These are phyloP conservation scores for Calonectria multiphialidica DNA, from an alignment of 2,329 filamentous ascomycete genomes.

Conservation along the genomic window DNA sequence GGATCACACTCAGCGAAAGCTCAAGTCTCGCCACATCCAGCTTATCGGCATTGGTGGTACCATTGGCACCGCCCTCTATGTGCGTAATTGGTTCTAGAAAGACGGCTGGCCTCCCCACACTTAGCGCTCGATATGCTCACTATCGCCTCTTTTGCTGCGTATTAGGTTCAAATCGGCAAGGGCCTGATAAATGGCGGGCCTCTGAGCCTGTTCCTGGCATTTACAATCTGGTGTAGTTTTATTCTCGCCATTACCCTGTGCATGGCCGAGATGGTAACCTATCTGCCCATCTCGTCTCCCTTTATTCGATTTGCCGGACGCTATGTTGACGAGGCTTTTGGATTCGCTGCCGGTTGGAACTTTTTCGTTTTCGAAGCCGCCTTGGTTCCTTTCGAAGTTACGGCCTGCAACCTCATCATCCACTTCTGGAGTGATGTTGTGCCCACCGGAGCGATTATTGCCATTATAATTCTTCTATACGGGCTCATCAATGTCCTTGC, in stretches of 20 bases:
- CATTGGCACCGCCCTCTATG: slow-evolving; percentile 72
- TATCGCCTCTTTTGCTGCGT: slow-evolving; percentile 27
- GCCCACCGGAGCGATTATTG: slow-evolving; percentile 71
- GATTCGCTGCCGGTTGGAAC: slow-evolving; percentile 80
- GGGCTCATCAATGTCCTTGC: slow-evolving; percentile 76
- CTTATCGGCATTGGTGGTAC: slow-evolving; percentile 74
- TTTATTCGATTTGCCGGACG: slow-evolving; percentile 84
- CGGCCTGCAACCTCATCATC: slow-evolving; percentile 73
- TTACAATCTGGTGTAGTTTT: slow-evolving; percentile 71
- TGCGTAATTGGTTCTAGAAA: slow-evolving; percentile 43
- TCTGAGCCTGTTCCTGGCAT: slow-evolving; percentile 69
- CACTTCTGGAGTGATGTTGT: slow-evolving; percentile 73
- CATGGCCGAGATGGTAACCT: slow-evolving; percentile 83
- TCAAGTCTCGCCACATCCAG: slow-evolving; percentile 70
- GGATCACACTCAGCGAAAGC: slow-evolving; percentile 59
- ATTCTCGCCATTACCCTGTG: slow-evolving; percentile 71
- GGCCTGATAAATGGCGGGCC: slow-evolving; percentile 71
- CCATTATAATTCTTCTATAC: slow-evolving; percentile 61
- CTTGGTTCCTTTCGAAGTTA: slow-evolving; percentile 76
- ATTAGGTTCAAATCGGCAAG: slow-evolving; percentile 66
- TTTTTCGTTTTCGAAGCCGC: slow-evolving; percentile 79
- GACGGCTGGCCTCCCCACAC: not conserved
- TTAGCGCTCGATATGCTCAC: slow-evolving; percentile 27
- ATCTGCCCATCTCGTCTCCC: slow-evolving; percentile 80
- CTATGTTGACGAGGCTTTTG: slow-evolving; percentile 81